Base-by-base conservation (phyloP, 2,329 filamentous ascomycete species). In the Gyromitra esculenta region DNA sequence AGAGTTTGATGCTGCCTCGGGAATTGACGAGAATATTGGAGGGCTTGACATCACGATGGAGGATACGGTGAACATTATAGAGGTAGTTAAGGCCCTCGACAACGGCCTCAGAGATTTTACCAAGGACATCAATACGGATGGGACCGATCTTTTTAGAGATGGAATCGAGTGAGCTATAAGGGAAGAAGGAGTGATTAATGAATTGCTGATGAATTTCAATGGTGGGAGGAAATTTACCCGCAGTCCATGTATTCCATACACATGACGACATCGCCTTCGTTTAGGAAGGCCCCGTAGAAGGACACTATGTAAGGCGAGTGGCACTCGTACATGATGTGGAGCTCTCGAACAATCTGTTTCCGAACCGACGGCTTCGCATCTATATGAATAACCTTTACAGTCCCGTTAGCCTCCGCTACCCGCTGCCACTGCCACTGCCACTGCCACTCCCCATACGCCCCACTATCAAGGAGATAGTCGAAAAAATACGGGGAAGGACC, bases 221-320 rank as follows among this genome's bases (percentile, higher is more conserved):
- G 76, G 73, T 18, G 37, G 75, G 52, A 54, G 39, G 35, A 52
- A 18, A 86, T 92, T 84, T 88, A 98, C 96, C 96, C 96, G 83
- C 95, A 93, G 84, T 99, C 96, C 93, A 97, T 97, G 83, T 99
- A 98, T 84, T 99, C 96, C 96, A 99, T 99, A 84, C 96, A 99
- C 91, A 99, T 95, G 81, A 98, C 96, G 75, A 99, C 96, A 85
- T 99, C 96, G 82, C 96, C 95, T 82, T 96, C 92, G 83, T 97
- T 98, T 82, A 98, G 89, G 83, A 98, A 99, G 48, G 96, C 96
- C 77, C 96, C 96, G 82, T 98, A 98, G 84, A 97, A 99, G 70
- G 92, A 97, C 77, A 99, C 96, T 82, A 99, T 98, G 84, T 96
- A 94, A 77, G 96, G 92, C 25, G 93, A 97, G 82, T 97, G 96